Evolutionary conservation across 2,329 filamentous ascomycete genomes (phyloP).

Genomic region (Fusarium virguliforme): DNA sequence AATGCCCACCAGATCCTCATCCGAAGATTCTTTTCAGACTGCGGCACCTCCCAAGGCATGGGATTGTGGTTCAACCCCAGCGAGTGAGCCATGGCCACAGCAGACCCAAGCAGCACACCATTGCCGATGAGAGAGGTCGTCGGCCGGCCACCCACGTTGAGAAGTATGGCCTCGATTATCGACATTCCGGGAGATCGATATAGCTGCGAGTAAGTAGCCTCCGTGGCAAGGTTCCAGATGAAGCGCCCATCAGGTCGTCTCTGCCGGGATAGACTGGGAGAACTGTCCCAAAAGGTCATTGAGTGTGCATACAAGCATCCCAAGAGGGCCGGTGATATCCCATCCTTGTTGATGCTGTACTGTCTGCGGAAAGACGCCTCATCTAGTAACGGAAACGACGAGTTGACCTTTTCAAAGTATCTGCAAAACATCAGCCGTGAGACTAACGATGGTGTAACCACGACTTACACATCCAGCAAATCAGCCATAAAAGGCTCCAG

Average conservation of each 20-base stretch:
- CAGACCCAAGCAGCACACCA: conserved; percentile 65
- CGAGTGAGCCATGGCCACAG: conserved; percentile 68
- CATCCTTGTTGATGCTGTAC: conserved; percentile 62
- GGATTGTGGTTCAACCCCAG: conserved; percentile 71
- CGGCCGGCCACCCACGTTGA: conserved; percentile 74
- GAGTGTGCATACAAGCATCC: conserved; percentile 72
- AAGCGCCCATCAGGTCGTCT: conserved; percentile 72
- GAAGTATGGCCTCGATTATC: conserved; percentile 70
- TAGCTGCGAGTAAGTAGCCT: conserved; percentile 73
- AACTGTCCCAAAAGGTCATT: conserved; percentile 71
- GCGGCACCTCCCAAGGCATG: conserved; percentile 67
- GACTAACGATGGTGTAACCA: no score
- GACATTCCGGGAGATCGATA: conserved; percentile 72
- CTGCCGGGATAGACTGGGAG: conserved; percentile 60
- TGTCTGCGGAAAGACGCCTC: conserved; percentile 67
- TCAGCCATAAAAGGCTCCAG: conserved; percentile 69
- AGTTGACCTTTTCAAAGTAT: conserved; percentile 63
- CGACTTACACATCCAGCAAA: conserved; percentile 64
- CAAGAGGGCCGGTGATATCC: conserved; percentile 70
- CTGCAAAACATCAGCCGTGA: conserved; percentile 32
- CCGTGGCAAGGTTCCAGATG: conserved; percentile 74
- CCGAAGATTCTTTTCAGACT: conserved; percentile 65
- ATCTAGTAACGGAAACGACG: conserved; percentile 75
- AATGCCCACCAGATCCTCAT: conserved; percentile 72
- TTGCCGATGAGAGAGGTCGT: conserved; percentile 74